Base-by-base conservation (phyloP, 2,329 filamentous ascomycete species). In the Stachybotrys elegans region DNA sequence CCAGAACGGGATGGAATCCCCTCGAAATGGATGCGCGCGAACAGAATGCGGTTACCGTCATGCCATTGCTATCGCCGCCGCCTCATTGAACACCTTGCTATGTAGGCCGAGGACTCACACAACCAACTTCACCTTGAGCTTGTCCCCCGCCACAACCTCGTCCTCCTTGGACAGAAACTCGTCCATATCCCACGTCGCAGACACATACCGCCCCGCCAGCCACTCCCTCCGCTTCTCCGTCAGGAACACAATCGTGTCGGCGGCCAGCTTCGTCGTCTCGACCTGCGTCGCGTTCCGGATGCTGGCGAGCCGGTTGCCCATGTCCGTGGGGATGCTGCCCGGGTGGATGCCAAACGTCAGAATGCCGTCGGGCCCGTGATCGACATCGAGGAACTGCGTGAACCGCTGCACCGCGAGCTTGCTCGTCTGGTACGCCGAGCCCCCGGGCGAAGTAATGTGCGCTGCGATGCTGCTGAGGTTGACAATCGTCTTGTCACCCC, bases 351-450 rank as follows among this genome's bases (percentile, higher is more conserved):
- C 55, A 42, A 66, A 69, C 4, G 65, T 58, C 13, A 70, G 36
- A 4, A 74, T 37, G 2, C 70, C 70, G 46, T 73, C 16, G 32
- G 20, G 62, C 49, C 51, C 63, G 50, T 76, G 70, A 36, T 78
- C 77, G 0, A 55, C 56, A 27, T 65, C 60, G 7, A 76, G 44
- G 47, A 68, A 71, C 51, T 80, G 73, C 0, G 68, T 72, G 36
- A 79, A 63, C 13, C 73, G 61, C 14, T 70, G 51, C 20, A 76
- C 48, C 2, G 73, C 75, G 14, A 77, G 58, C 54, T 79, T 79
- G 34, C 61, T 65, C 3, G 63, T 63, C 44, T 69, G 63, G 47
- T 80, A 81, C 2, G 62, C 62, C 25, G 67, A 69, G 3, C 59
- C 51, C 5, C 68, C 65, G 0, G 53, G 53, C 2, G 49, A 49